A percentile compares a stretch with the other conserved stretches of the same genome.
Conservation (phyloP, 2,329 filamentous ascomycete species). For the Alternaria arbusti region DNA sequence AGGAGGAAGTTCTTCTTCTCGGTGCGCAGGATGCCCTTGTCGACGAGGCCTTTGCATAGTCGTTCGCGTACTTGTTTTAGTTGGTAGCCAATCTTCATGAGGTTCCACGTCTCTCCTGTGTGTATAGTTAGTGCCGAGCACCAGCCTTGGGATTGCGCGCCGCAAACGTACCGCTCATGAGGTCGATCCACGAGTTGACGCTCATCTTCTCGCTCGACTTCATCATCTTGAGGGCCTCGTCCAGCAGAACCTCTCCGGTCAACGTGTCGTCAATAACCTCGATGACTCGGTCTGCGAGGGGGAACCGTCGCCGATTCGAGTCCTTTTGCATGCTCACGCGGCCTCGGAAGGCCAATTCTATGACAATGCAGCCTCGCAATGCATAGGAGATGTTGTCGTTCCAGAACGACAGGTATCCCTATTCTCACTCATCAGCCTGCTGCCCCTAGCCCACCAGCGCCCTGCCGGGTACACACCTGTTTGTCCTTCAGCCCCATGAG, state of each 20-base stretch:
- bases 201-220: slow-evolving; percentile 99
- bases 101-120: slow-evolving; percentile 96
- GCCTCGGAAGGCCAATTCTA: slow-evolving; percentile 94
- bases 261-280: slow-evolving; percentile 97
- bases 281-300: slow-evolving; percentile 89
- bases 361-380: slow-evolving; percentile 94
- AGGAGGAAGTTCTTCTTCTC: slow-evolving; percentile 99
- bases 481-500: slow-evolving; percentile 97
- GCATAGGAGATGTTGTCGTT: slow-evolving; percentile 99
- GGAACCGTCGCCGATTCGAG: slow-evolving; percentile 87
- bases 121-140: slow-evolving; percentile 24
- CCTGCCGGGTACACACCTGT: slow-evolving; percentile 69
- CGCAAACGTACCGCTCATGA: slow-evolving; percentile 83
- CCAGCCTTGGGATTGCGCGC: not conserved
- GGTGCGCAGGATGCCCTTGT: slow-evolving; percentile 97
- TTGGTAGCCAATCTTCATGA: slow-evolving; percentile 99
- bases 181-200: slow-evolving; percentile 97
- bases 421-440: slow-evolving; percentile 26
- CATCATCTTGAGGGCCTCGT: slow-evolving; percentile 99
- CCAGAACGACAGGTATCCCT: slow-evolving; percentile 99
- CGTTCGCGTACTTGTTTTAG: slow-evolving; percentile 98
- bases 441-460: slow-evolving; percentile 8
- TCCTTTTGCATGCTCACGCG: slow-evolving; percentile 99
- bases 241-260: slow-evolving; percentile 94
- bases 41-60: slow-evolving; percentile 93